Base-by-base conservation (phyloP, 2,329 filamentous ascomycete species). In the Tolypocladium nubicola region DNA sequence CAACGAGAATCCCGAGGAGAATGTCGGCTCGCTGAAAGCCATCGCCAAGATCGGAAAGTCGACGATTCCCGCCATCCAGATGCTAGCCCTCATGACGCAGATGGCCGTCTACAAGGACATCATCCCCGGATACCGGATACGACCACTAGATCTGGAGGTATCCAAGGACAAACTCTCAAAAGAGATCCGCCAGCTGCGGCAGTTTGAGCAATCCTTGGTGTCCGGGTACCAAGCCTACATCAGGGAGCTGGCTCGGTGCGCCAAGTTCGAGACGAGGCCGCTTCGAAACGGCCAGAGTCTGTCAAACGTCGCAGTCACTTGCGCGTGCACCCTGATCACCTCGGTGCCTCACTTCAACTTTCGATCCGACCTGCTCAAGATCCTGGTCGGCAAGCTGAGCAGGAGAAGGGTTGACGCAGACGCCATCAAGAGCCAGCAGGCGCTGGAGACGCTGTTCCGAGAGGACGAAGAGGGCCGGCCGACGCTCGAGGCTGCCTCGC, bases 281-380 rank as follows among this genome's bases (percentile, higher is more conserved):
- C 65, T 68, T 13, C 68, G 63, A 54, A 74, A 71, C 57, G 75
- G 73, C 0, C 75, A 76, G 57, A 78, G 73, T 57, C 70, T 97
- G 30, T 82, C 85, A 8, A 87, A 80, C 55, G 81, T 96, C 33
- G 93, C 94, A 4, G 86, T 96, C 58, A 87, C 85, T 49, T 99
- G 94, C 69, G 87, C 88, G 2, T 96, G 91, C 72, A 88, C 82
- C 37, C 79, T 99, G 19, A 74, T 97, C 45, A 83, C 83, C 23
- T 80, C 87, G 1, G 91, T 97, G 1, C 90, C 94, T 4, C 95
- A 99, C 75, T 99, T 99, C 83, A 99, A 99, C 77, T 97, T 96
- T 72, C 87, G 94, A 45, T 82, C 80, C 53, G 93, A 99, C 56
- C 77, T 99, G 56, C 75, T 99, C 60, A 90, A 89, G 71, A 93